These are phyloP conservation scores for Lipomyces yamadae DNA, from an alignment of 805 yeast species.

Conservation along the genomic window DNA sequence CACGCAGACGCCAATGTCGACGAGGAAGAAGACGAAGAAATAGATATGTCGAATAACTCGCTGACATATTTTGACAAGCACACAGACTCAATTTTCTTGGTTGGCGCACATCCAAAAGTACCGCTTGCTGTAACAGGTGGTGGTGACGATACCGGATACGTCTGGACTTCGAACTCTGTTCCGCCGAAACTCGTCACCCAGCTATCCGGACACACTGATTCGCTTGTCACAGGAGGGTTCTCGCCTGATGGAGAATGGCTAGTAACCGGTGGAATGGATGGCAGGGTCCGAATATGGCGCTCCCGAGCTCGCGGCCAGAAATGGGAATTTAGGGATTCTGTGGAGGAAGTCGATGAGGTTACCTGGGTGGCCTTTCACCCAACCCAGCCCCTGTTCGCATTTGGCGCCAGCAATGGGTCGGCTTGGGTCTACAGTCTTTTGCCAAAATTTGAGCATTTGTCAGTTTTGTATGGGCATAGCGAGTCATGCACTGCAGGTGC, in stretches of 20 bases:
- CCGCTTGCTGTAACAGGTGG: conserved; percentile 93
- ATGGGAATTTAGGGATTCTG: conserved; percentile 71
- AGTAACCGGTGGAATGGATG: conserved; percentile 94
- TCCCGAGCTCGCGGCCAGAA: conserved; percentile 77
- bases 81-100: conserved; percentile 79
- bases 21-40: conserved; percentile 55
- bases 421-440: conserved; percentile 85
- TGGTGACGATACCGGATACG: conserved; percentile 84
- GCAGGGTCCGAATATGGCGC: conserved; percentile 75
- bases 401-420: conserved; percentile 90
- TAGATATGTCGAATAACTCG: conserved; percentile 90
- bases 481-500: conserved; percentile 79
- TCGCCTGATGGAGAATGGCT: conserved; percentile 79
- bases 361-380: conserved; percentile 86
- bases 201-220: conserved; percentile 81
- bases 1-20: conserved; percentile 50
- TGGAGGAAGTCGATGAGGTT: conserved; percentile 90
- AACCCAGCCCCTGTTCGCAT: conserved; percentile 77
- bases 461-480: conserved; percentile 62
- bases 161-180: conserved; percentile 90
- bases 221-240: conserved; percentile 83
- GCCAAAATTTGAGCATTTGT: conserved; percentile 59
- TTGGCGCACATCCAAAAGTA: conserved; percentile 81
- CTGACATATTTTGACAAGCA: conserved; percentile 88
- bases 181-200: conserved; percentile 83